Base-by-base conservation (phyloP, 129 eudicot genomes). In the Centella asiatica region DNA sequence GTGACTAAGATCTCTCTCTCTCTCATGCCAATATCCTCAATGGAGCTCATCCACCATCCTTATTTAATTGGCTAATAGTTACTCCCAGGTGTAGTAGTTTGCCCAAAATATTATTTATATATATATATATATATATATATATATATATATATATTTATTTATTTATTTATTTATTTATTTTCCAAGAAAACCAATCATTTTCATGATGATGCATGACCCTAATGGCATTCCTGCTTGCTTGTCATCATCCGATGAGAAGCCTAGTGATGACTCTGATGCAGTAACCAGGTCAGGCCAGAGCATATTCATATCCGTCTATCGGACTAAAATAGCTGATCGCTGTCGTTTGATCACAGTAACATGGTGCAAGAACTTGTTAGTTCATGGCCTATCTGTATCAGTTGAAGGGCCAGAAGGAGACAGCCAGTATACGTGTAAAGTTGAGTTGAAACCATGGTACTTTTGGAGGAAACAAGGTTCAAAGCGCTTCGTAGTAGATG, bases 401-500 rank as follows among this genome's bases (percentile, higher is more conserved):
- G 81, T 87, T 10, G 85, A 81, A 55, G 90, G 94, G 2, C 72
- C 76, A 2, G 76, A 61, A 0, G 82, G 77, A 3, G 88, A 83
- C 15, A 69, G 80, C 54, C 81, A 70, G 24, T 56, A 79, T 76
- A 78, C 81, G 2, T 90, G 98, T 60, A 90, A 90, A 52, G 85
- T 90, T 27, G 95, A 90, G 90, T 77, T 90, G 56, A 90, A 90
- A 58, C 98, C 98, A 11, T 90, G 95, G 95, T 77, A 77, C 64
- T 90, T 90, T 52, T 90, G 98, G 98, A 73, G 79, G 67, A 90
- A 90, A 53, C 98, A 90, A 44, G 98, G 98, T 18, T 79, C 83
- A 5, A 90, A 90, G 64, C 73, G 82, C 0, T 83, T 86, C 37
- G 22, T 19, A 1, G 81, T 83, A 0, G 87, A 77, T 25, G 78